Evolutionary conservation across 495 filamentous ascomycete genomes (phyloP), one percentile per base, ranked within the genome.

Genomic region (Penicillium salamii): DNA sequence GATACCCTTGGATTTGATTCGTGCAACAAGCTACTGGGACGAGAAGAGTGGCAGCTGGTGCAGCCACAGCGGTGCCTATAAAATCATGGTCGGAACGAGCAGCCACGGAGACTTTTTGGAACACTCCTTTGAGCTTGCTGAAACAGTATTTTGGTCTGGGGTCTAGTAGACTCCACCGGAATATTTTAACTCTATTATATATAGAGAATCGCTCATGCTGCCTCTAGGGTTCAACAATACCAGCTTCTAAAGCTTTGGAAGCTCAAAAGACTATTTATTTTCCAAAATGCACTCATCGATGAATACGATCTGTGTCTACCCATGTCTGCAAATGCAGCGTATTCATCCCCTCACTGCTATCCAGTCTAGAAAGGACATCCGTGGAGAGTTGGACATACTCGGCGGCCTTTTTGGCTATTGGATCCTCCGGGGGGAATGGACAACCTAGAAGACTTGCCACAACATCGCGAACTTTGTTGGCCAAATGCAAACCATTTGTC

Each of bases 1-100:
- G 5, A 73, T 92, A 2, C 54, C 53, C 18, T 37, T 92, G 1
- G 81, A 89, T 56, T 79, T 78, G 61, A 12, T 32, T 13, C 80
- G 85, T 50, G 79, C 80, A 42, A 81, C 84, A 5, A 86, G 87
- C 26, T 90, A 87, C 68, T 91, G 82, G 66, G 86, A 91, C 41
- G 83, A 85, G 46, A 73, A 76, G 4, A 59, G 82, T 28, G 65
- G 68, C 12, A 78, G 68, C 35, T 92, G 88, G 87, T 79, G 87
- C 32, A 83, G 80, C 7, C 87, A 91, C 58, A 74, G 83, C 57
- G 88, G 88, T 0, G 59, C 51, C n/a, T 92, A 88, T 59, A 71
- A 82, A 41, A 79, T 86, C 12, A 51, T 86, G 53, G 76, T 90
- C 53, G 65, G 62, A 36, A 74, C 66, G 14, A 83, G 79, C 26